These are phyloP conservation scores for Caloboletus firmus DNA, from an alignment of 1,284 basidiomycete genomes.

Conservation along the genomic window DNA sequence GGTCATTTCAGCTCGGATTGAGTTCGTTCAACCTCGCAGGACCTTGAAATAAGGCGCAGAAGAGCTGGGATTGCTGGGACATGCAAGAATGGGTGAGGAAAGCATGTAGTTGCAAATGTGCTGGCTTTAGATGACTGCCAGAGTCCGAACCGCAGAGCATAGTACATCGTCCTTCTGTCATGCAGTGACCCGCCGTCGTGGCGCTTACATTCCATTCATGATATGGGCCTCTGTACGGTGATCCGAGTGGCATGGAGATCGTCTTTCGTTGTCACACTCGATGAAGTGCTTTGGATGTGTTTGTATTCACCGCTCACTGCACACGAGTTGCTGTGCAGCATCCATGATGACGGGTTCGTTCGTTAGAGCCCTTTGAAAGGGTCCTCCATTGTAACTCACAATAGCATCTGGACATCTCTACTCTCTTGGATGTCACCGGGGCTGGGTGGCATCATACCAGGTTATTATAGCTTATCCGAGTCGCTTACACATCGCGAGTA, in stretches of 20 bases:
- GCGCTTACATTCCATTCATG: not conserved
- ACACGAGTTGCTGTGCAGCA: not conserved
- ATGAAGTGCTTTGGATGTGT: not conserved
- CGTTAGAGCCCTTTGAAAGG: not conserved
- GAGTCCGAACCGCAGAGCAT: not conserved
- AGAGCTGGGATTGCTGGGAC: not conserved
- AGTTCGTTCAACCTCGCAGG: too few species aligned
- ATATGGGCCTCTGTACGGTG: not conserved
- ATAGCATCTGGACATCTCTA: not conserved
- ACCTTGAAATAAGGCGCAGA: not conserved
- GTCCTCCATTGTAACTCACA: not conserved
- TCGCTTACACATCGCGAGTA: not conserved
- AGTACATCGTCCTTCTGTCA: not conserved
- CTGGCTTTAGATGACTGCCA: too few species aligned
- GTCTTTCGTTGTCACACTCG: not conserved
- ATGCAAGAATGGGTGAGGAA: too few species aligned
- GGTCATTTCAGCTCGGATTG: too few species aligned
- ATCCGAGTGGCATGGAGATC: slow-evolving; percentile 11
- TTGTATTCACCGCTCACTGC: not conserved
- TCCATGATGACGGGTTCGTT: not conserved
- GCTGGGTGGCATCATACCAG: too few species aligned
- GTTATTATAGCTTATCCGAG: not conserved
- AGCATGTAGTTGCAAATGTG: too few species aligned
- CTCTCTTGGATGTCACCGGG: not conserved
- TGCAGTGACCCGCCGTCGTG: not conserved